phyloP scores from a whole-genome alignment of 257 asterid genomes.

The Fraxinus americana region DNA sequence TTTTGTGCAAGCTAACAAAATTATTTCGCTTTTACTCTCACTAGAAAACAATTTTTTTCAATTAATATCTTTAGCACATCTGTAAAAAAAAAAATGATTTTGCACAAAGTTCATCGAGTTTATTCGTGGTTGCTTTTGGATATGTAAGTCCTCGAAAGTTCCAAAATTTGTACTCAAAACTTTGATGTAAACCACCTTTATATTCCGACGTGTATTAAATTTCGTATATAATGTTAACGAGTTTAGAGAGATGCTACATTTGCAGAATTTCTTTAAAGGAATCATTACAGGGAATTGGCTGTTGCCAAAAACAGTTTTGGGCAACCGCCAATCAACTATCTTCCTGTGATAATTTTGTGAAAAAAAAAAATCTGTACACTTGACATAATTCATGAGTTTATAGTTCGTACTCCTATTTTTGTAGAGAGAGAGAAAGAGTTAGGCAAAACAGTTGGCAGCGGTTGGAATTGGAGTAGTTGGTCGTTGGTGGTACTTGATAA shows the following conservation, averaged over 20 bases:
- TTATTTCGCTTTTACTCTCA: background rate
- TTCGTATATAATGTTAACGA: no score
- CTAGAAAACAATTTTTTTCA: no score
- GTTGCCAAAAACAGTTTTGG: no score
- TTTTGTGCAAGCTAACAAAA: background rate
- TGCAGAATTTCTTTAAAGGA: no score
- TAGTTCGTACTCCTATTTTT: background rate
- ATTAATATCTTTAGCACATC: no score
- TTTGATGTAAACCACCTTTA: background rate
- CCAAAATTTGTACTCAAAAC: background rate
- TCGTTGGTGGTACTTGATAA: constrained; percentile 27
- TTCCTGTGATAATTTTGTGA: no score
- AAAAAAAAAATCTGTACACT: no score
- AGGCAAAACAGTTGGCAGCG: constrained; percentile 30
- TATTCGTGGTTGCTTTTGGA: background rate
- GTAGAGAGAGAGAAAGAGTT: constrained; percentile 1
- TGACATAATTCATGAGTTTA: no score
- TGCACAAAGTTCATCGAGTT: background rate
- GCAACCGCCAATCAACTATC: no score
- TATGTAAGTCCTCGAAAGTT: background rate
- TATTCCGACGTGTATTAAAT: background rate
- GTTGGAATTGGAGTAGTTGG: constrained; percentile 27
- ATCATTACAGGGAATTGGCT: no score
- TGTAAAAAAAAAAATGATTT: background rate
- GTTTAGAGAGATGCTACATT: no score